Base-by-base conservation (phyloP, 108 stramenopile genomes). In the Schizochytrium sp. region DNA sequence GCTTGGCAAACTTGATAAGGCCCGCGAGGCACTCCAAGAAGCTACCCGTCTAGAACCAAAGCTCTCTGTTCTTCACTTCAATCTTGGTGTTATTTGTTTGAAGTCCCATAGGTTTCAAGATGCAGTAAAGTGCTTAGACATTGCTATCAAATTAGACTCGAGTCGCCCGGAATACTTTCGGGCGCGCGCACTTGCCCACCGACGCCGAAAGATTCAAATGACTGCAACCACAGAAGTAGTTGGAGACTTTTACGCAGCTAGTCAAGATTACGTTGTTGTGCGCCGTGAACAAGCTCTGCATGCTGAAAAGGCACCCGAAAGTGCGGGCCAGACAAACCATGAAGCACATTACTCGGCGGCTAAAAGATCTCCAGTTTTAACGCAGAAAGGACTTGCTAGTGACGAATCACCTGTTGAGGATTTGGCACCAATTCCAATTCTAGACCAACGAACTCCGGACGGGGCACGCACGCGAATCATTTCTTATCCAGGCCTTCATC, bases 231-330 rank as follows among this genome's bases (percentile, higher is more conserved):
- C 49, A 28, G 28, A 42, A 8, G 17, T 49, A 7, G 5, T 10
- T 8, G 76, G 76, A 10, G 76, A 83, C 76, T 83, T 83, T 40
- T 49, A 49, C 76, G 10, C 76, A 10, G 76, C 76, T 40, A 55
- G 50, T 40, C 49, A 55, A 5, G 76, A 83, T n/a, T 83, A 83
- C 28, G 12, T 83, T 56, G 5, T 28, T 10, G 28, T 55, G 28
- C 28, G 28, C 28, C 28, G 28, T 28, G 28, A 28, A 28, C 28
- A 28, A 28, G 28, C 28, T 28, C 28, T 28, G 28, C 28, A 28
- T 28, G 28, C 28, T 28, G 28, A 28, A 28, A 28, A 28, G 0
- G 28, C 28, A 28, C 28, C 28, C 28, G 28, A 28, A 28, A 28
- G 28, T 28, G 28, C 28, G 28, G 28, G 28, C 28, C 28, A 28